Conservation (phyloP, 2,329 filamentous ascomycete species). For the Aspergillus transmontanensis region DNA sequence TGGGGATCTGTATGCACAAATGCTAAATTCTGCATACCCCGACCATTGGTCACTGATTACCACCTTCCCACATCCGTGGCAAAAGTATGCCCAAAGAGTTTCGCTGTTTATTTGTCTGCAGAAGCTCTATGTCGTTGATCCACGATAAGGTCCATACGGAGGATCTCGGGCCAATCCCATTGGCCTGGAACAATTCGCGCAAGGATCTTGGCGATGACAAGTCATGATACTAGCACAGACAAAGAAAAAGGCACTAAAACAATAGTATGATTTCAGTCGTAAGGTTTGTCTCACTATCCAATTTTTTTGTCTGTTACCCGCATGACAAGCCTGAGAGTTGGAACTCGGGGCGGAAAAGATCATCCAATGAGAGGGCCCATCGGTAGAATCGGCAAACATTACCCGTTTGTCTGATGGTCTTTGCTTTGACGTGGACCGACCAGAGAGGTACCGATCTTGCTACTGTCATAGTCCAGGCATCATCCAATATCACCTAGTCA, state of each 20-base stretch:
- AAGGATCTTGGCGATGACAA: background rate
- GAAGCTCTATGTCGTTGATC: background rate
- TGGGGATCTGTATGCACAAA: background rate
- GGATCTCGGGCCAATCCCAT: background rate
- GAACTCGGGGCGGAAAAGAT: background rate
- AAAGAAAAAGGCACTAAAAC: constrained; percentile 2
- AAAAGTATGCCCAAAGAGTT: background rate
- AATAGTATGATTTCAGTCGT: background rate
- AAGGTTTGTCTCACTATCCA: background rate
- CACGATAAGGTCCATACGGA: background rate
- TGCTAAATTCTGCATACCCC: background rate
- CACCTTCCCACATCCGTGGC: background rate
- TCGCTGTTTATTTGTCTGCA: background rate
- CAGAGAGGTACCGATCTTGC: background rate
- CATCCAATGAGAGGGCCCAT: background rate
- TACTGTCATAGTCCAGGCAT: no score
- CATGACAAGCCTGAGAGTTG: background rate
- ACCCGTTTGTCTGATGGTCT: background rate
- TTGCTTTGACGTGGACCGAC: background rate
- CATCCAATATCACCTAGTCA: background rate
- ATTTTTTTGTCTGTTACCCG: background rate
- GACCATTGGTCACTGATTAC: background rate
- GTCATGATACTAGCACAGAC: background rate
- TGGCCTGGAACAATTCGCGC: background rate
- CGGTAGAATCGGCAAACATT: background rate